Evolutionary conservation across 371 early-diverging fungal species (phyloP).

Genomic region (Apophysomyces elegans): DNA sequence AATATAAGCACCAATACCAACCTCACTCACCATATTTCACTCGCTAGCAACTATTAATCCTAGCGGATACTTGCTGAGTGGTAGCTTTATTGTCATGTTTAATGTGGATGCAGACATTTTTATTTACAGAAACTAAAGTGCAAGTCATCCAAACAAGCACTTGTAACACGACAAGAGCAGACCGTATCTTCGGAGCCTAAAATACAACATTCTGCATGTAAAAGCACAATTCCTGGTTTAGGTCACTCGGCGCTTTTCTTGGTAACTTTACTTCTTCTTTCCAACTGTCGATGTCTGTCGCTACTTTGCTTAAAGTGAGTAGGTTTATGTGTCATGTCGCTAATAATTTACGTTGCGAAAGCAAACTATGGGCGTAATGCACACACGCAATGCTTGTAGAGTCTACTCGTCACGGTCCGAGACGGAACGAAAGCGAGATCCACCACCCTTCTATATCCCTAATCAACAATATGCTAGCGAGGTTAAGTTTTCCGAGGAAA

Average conservation of each 20-base stretch:
- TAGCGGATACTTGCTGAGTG: too few relatives aligned
- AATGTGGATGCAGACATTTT: too few relatives aligned
- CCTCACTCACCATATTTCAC: too few relatives aligned
- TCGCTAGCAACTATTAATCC: too few relatives aligned
- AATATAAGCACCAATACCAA: too few relatives aligned
- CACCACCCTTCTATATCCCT: not conserved
- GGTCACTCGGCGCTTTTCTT: not conserved
- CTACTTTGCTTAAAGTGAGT: not conserved
- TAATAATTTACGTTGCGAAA: not conserved
- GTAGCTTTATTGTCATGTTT: too few relatives aligned
- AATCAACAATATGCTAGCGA: not conserved
- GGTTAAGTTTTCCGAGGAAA: conserved; percentile 40
- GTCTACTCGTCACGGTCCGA: not conserved
- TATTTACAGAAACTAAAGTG: too few relatives aligned
- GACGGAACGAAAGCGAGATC: not conserved
- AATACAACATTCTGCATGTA: too few relatives aligned
- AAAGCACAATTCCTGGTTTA: not conserved
- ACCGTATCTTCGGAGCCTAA: too few relatives aligned
- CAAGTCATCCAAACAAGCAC: too few relatives aligned
- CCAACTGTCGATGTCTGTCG: not conserved
- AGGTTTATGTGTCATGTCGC: not conserved
- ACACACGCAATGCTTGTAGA: not conserved
- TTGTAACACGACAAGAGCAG: too few relatives aligned
- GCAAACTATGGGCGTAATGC: not conserved
- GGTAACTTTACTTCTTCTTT: not conserved